Conservation (phyloP, 2,329 filamentous ascomycete genomes). For the Colletotrichum liriopes region DNA sequence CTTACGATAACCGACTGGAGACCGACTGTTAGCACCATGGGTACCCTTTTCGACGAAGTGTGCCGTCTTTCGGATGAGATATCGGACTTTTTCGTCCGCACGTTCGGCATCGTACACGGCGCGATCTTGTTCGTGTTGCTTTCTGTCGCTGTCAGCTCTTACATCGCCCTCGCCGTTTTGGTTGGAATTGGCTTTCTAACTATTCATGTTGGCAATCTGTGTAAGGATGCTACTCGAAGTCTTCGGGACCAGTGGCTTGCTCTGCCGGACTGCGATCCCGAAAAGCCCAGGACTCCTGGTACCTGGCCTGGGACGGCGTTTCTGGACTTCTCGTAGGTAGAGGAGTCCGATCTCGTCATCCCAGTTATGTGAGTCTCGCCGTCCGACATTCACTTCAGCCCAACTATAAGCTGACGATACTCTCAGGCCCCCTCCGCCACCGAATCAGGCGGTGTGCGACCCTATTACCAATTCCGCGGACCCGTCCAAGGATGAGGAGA, state of each 20-base stretch:
- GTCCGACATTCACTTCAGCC: background rate
- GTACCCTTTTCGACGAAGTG: background rate
- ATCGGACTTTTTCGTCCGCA: background rate
- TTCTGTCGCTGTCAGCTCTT: background rate
- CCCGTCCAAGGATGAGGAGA: background rate
- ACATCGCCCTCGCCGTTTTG: background rate
- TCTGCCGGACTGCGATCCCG: background rate
- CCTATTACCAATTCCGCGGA: background rate
- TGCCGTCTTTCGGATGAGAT: too few species aligned
- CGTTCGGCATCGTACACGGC: background rate
- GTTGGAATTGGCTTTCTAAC: background rate
- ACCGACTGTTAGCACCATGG: background rate
- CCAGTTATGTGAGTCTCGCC: slow-evolving; percentile 29
- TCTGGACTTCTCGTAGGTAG: slow-evolving; percentile 15
- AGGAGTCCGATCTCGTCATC: background rate
- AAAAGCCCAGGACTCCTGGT: slow-evolving; percentile 34
- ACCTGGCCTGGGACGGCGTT: slow-evolving; percentile 29
- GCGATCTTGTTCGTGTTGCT: background rate
- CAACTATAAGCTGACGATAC: background rate
- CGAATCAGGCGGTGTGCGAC: slow-evolving; percentile 21
- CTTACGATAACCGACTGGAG: background rate
- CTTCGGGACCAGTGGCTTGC: background rate
- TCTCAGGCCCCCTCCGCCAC: slow-evolving; percentile 6
- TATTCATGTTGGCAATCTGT: background rate
- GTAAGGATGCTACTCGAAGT: background rate